A percentile compares a stretch with the other conserved stretches of the same genome.
These are phyloP conservation scores for Volvox carteri DNA, from an alignment of 163 green algal species.

Conservation along the genomic window DNA sequence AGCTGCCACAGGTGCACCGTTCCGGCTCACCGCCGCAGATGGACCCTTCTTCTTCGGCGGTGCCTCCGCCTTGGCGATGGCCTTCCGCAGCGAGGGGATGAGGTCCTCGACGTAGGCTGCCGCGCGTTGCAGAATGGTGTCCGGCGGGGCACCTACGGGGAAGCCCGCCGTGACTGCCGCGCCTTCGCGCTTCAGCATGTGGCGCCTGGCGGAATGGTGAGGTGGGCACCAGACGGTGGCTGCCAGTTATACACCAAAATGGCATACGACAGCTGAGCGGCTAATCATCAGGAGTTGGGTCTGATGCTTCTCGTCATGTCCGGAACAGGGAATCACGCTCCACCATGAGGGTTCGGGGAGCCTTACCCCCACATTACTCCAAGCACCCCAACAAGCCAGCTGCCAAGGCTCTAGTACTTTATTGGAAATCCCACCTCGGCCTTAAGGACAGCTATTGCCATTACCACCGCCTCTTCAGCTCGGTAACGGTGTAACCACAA, in stretches of 20 bases:
- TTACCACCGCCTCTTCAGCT: too few species aligned
- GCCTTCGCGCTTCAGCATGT: slow-evolving; percentile 80
- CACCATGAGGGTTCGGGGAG: too few species aligned
- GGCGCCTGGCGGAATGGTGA: slow-evolving; percentile 23
- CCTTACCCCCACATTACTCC: not conserved
- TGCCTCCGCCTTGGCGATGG: slow-evolving; percentile 85
- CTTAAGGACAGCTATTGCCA: too few species aligned
- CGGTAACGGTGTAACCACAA: too few species aligned
- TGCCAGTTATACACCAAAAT: too few species aligned
- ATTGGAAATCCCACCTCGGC: too few species aligned
- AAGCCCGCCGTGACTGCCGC: slow-evolving; percentile 87
- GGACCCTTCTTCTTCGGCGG: slow-evolving; percentile 86
- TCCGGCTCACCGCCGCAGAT: slow-evolving; percentile 22
- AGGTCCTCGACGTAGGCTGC: slow-evolving; percentile 85
- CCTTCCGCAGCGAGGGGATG: slow-evolving; percentile 78
- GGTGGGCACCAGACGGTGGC: too few species aligned
- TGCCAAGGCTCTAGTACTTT: too few species aligned
- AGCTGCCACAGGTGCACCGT: not conserved
- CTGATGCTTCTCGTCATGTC: too few species aligned
- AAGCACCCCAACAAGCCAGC: not conserved
- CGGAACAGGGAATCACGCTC: too few species aligned
- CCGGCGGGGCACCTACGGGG: slow-evolving; percentile 75
- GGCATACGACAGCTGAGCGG: too few species aligned
- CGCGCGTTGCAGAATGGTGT: slow-evolving; percentile 83
- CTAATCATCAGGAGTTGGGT: too few species aligned